Conservation (phyloP, 2,329 filamentous ascomycete species). For the Dothistroma pini region DNA sequence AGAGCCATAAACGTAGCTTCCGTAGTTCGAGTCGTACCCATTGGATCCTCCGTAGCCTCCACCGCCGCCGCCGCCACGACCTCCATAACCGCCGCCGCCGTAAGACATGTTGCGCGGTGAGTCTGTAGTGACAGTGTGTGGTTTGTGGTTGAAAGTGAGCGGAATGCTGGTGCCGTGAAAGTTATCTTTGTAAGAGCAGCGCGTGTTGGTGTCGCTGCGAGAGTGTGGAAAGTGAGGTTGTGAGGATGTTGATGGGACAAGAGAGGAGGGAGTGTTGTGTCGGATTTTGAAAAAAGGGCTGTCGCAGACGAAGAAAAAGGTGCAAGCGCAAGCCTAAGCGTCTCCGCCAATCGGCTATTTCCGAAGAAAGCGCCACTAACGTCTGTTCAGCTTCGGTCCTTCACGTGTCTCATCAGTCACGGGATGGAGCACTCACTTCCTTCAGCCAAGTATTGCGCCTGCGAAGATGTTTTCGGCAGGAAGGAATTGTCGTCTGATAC, state of each 20-base stretch:
- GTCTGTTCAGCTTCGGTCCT: not conserved
- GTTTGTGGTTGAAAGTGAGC: constrained; percentile 6
- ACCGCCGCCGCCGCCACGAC: constrained; percentile 42
- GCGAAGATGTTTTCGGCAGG: too few relatives aligned
- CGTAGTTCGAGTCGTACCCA: constrained; percentile 31
- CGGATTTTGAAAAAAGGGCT: not conserved
- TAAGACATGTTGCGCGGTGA: constrained; percentile 62
- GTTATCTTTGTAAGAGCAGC: not conserved
- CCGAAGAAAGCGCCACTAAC: not conserved
- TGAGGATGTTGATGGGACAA: not conserved
- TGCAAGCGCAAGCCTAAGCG: not conserved
- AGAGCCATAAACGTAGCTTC: constrained; percentile 43
- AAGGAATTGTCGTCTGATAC: too few relatives aligned
- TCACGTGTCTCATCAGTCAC: too few relatives aligned
- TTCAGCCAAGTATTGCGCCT: too few relatives aligned
- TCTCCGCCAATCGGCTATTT: not conserved
- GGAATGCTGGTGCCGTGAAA: not conserved
- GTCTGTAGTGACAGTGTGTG: constrained; percentile 22
- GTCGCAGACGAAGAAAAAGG: not conserved
- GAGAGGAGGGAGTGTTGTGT: not conserved
- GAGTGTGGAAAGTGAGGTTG: not conserved
- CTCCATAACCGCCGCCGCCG: constrained; percentile 51
- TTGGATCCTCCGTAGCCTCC: constrained; percentile 49
- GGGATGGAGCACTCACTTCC: too few relatives aligned
- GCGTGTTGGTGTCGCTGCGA: not conserved